These are phyloP conservation scores for Aspergillus unguis DNA, from an alignment of 2,329 filamentous ascomycete genomes.

Conservation along the genomic window DNA sequence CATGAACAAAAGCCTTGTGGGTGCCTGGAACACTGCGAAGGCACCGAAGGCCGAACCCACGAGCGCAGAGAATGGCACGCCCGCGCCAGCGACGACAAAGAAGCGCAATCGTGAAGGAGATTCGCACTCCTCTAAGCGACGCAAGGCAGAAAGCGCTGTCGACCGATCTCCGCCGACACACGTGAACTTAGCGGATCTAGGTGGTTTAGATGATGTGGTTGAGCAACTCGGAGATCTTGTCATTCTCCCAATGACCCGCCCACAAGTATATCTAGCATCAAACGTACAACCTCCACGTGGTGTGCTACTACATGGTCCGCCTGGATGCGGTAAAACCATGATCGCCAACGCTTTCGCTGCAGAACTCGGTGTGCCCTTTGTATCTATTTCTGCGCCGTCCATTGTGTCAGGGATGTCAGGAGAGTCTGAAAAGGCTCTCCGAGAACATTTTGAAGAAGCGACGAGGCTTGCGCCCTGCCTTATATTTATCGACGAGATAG, in stretches of 20 bases:
- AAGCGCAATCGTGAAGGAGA: slow-evolving; percentile 64
- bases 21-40: slow-evolving; percentile 52
- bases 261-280: slow-evolving; percentile 62
- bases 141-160: slow-evolving; percentile 56
- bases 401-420: slow-evolving; percentile 84
- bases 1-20: slow-evolving; percentile 64
- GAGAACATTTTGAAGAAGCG: slow-evolving; percentile 84
- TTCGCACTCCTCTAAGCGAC: slow-evolving; percentile 59
- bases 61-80: slow-evolving; percentile 22
- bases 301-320: slow-evolving; percentile 76
- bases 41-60: slow-evolving; percentile 30
- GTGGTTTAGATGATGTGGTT: slow-evolving; percentile 71
- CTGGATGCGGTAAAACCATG: slow-evolving; percentile 83
- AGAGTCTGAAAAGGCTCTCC: slow-evolving; percentile 81
- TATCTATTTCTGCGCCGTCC: slow-evolving; percentile 76
- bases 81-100: slow-evolving; percentile 43
- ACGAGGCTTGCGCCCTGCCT: slow-evolving; percentile 81
- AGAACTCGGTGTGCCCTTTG: slow-evolving; percentile 70
- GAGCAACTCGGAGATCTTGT: slow-evolving; percentile 67
- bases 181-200: slow-evolving; percentile 67
- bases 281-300: slow-evolving; percentile 69
- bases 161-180: slow-evolving; percentile 65
- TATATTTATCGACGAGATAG: slow-evolving; percentile 88
- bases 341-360: slow-evolving; percentile 77
- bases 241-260: slow-evolving; percentile 67